Percentiles rank a stretch among this genome's conserved stretches.
Evolutionary conservation across 2,329 filamentous ascomycete genomes (phyloP).

Genomic region (Nemania sp.): DNA sequence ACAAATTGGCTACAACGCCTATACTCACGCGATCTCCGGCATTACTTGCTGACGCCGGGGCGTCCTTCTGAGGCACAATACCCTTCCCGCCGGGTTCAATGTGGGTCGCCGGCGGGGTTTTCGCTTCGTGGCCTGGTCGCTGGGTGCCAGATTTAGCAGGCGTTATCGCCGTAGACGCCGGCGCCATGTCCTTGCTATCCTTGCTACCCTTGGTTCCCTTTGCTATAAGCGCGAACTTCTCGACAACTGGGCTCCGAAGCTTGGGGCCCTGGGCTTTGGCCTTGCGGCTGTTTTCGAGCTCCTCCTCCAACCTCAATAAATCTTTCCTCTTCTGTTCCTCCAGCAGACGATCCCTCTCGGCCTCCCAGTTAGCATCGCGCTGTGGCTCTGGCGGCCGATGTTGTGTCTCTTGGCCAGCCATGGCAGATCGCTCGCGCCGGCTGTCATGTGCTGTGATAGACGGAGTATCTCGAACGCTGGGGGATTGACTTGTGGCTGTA

Average conservation of each 20-base stretch:
- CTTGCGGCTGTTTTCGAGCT: constrained; percentile 45
- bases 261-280: constrained; percentile 33
- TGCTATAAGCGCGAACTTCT: constrained; percentile 52
- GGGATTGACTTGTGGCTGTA: constrained; percentile 19
- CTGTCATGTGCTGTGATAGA: constrained; percentile 25
- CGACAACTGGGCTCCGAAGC: constrained; percentile 48
- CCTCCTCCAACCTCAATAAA: constrained; percentile 49
- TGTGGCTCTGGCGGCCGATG: constrained; percentile 28
- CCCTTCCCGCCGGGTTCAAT: constrained; percentile 52
- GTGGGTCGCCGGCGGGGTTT: constrained; percentile 31
- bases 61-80: constrained; percentile 63
- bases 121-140: constrained; percentile 27
- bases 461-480: constrained; percentile 16
- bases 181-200: constrained; percentile 42
- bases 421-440: constrained; percentile 24
- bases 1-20: constrained; percentile 10
- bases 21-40: constrained; percentile 71
- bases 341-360: constrained; percentile 52
- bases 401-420: constrained; percentile 27
- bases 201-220: constrained; percentile 47
- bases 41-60: constrained; percentile 79
- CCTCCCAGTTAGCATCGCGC: constrained; percentile 48
- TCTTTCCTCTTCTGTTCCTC: constrained; percentile 55
- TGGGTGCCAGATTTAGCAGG: constrained; percentile 36
- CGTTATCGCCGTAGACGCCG: constrained; percentile 38